Evolutionary conservation across 495 filamentous ascomycete species (phyloP), one percentile per base, ranked within the genome.

Genomic region (Monascus purpureus): DNA sequence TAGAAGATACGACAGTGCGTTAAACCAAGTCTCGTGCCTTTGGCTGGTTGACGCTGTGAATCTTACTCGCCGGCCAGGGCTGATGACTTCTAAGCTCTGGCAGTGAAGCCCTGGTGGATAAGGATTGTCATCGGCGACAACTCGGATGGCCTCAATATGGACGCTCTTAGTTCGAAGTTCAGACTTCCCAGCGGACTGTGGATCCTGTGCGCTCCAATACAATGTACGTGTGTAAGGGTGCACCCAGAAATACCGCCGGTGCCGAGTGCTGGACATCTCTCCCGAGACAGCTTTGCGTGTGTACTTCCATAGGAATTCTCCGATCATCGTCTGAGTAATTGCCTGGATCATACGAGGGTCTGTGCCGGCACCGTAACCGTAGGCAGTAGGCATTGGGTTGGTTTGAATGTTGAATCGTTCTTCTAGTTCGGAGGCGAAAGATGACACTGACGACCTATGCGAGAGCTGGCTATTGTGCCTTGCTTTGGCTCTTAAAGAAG

Each of bases 271-370:
- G 3, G 88, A 95, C 58, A 93, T 75, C 29, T 84, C 77, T 33
- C 73, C 77, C 3, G 87, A 77, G 12, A 86, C 87, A 36, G 86
- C 67, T 56, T 82, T 92, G 39, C 92, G 78, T 1, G 88, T 96
- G 55, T 97, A 97, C 49, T 97, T 97, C 90, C 90, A 97, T 11
- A 96, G 70, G 53, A 86, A 95, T 48, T 97, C 90, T 32, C 90
- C 90, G 47, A 96, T 96, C 90, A 97, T 97, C 8, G 90, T 97
- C 55, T 97, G 90, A 4, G 92, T 96, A 39, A 97, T 95, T 27
- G 90, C 90, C 63, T 96, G 88, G 36, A 97, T 96, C 85, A 97
- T 96, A 39, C 90, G 77, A 31, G 90, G 88, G 54, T 97, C 90
- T 0, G 86, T 93, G 22, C 66, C 68, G 19, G 68, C 52, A 9